Base-by-base conservation (phyloP, 805 yeast genomes). In the Teunomyces pallodes region DNA sequence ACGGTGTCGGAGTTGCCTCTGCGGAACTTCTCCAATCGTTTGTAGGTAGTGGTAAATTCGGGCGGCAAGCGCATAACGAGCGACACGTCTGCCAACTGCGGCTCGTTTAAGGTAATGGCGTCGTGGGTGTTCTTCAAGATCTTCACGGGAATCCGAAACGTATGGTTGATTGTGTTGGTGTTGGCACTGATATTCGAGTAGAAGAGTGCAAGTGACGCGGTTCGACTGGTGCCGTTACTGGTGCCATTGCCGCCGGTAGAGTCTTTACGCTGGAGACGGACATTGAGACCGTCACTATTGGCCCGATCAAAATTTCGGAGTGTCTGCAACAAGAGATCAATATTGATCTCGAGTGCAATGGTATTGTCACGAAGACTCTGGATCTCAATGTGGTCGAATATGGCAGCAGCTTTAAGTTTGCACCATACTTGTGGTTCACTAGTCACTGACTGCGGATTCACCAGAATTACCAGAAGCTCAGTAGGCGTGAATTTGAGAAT, bases 361-460 rank as follows among this genome's bases (percentile, higher is more conserved):
- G 75, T 70, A 56, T 83, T 77, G 31, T 81, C 80, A 24, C 83
- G 66, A 1, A 74, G 55, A 40, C 86, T 79, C 44, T 71, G 75
- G 30, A 82, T 72, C 50, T 79, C 82, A 36, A 79, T 72, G 36
- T 71, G 65, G 53, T 71, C 72, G 69, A 84, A 78, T 33, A 82
- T 59, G 10, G 72, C 65, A 2, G 58, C 46, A 60, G 68, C 71
- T 13, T 75, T 69, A 10, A 85, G 57, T 50, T 79, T 80, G 54
- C 86, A 77, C 89, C 90, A 86, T 2, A 82, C 79, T 52, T 83
- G 88, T 2, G 90, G 88, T 49, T 83, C 86, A 33, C 60, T 68
- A 39, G 75, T 70, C 26, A 74, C 54, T 7, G 78, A 71, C 1
- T 77, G 58, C 24, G 56, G 62, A 48, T 66, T 60, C 13, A 64